Evolutionary conservation across 1,284 basidiomycete species (phyloP).

Genomic region (Phylloporus sp.): DNA sequence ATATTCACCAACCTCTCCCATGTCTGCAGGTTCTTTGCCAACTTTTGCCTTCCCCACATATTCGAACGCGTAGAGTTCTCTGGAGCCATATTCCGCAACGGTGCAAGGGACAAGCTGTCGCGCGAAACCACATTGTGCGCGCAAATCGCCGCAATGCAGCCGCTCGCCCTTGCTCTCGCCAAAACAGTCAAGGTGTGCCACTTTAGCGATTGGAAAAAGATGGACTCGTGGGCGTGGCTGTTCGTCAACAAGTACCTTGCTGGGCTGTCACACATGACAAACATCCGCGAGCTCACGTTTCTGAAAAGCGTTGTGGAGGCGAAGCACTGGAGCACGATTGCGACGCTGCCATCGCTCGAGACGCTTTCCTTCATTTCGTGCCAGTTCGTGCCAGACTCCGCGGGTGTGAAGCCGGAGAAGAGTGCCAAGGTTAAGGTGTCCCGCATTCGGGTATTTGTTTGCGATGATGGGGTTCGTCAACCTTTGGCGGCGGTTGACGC

Average conservation of each 20-base stretch:
- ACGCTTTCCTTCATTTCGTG: slow-evolving; percentile 15
- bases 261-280: neutral
- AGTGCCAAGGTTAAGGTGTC: slow-evolving; percentile 12
- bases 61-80: slow-evolving; percentile 39
- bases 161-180: slow-evolving; percentile 25
- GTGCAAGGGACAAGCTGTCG: neutral
- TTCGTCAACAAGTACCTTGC: neutral
- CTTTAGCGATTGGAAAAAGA: slow-evolving; percentile 2
- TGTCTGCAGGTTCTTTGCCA: slow-evolving; percentile 49
- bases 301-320: slow-evolving; percentile 1
- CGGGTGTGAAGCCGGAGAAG: neutral
- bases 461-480: neutral
- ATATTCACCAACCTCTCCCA: slow-evolving; percentile 39
- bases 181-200: slow-evolving; percentile 18
- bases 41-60: slow-evolving; percentile 40
- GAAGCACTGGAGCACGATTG: slow-evolving; percentile 21
- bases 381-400: neutral
- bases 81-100: slow-evolving; percentile 7
- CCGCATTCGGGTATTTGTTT: neutral
- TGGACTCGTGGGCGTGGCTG: neutral
- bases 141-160: slow-evolving; percentile 15
- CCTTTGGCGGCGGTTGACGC: slow-evolving; percentile 2
- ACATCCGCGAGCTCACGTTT: slow-evolving; percentile 3
- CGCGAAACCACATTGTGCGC: slow-evolving; percentile 13
- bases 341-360: slow-evolving; percentile 15